Conservation (phyloP, 345 rosid species). For the Geranium rotundifolium region DNA sequence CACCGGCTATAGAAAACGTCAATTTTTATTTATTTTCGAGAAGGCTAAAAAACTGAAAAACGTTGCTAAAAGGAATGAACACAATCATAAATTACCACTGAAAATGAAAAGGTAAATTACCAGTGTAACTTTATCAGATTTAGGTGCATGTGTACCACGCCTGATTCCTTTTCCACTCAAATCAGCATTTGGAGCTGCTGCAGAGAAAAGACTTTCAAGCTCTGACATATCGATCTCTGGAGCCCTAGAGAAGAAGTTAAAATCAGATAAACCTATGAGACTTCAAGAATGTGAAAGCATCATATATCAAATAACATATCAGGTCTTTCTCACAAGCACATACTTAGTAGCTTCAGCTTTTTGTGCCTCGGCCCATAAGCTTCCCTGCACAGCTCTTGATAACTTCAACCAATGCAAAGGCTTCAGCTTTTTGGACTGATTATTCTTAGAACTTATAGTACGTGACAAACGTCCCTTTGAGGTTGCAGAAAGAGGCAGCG, state of each 20-base stretch:
- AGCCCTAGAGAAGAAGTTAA: constrained; percentile 40
- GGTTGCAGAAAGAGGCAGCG: constrained; percentile 44
- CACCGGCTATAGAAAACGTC: neutral
- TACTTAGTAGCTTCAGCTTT: constrained; percentile 68
- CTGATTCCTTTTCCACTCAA: constrained; percentile 29
- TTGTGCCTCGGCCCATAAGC: constrained; percentile 96
- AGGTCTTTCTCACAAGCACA: constrained; percentile 14
- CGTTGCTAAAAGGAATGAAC: neutral
- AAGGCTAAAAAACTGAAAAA: no score
- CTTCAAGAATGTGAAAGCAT: constrained; percentile 3
- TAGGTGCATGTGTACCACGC: constrained; percentile 38
- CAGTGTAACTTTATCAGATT: constrained; percentile 86
- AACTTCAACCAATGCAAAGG: constrained; percentile 97
- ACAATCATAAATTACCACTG: neutral
- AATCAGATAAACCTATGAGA: constrained; percentile 3
- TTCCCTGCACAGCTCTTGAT: constrained; percentile 85
- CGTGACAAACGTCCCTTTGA: constrained; percentile 67
- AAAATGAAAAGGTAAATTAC: constrained; percentile 24
- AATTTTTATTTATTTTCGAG: neutral
- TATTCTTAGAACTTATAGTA: constrained; percentile 35
- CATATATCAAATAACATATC: constrained; percentile 4
- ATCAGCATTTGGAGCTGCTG: constrained; percentile 48
- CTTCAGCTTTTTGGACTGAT: constrained; percentile 69
- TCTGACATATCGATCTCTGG: constrained; percentile 94
- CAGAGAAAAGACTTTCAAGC: constrained; percentile 84